These are phyloP conservation scores for Lanmaoa rubissima DNA, from an alignment of 768 basidiomycete species.

Conservation along the genomic window DNA sequence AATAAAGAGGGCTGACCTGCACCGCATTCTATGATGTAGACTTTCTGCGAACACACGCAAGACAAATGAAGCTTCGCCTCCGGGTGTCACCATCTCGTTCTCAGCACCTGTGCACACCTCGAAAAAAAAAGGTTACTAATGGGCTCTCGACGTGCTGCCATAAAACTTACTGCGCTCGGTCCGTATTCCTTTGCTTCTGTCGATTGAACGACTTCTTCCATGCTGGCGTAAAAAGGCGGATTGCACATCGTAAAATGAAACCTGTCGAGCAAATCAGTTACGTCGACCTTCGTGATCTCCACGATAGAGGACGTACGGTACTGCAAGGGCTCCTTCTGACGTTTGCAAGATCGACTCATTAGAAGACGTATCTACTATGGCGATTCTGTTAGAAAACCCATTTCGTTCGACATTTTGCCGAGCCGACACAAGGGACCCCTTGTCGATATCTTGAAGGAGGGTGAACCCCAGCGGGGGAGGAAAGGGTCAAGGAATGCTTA, in stretches of 20 bases:
- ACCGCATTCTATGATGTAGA: conserved; percentile 42
- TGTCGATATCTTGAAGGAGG: conserved; percentile 62
- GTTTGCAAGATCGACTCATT: conserved; percentile 44
- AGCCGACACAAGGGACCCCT: conserved; percentile 55
- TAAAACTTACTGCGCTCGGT: conserved; percentile 64
- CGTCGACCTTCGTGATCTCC: background rate
- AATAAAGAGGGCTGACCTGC: conserved; percentile 44
- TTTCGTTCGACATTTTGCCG: conserved; percentile 58
- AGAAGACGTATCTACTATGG: conserved; percentile 38
- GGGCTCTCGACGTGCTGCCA: background rate
- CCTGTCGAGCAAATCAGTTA: conserved; percentile 26
- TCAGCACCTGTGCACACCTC: conserved; percentile 86
- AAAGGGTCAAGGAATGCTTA: conserved; percentile 19
- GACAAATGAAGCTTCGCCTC: conserved; percentile 85
- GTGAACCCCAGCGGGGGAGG: background rate
- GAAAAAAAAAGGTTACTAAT: background rate
- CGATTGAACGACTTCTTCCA: conserved; percentile 59
- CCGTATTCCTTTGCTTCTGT: conserved; percentile 51
- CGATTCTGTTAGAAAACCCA: conserved; percentile 48
- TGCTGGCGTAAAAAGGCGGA: conserved; percentile 88
- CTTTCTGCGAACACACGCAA: conserved; percentile 77
- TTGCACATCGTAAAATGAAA: conserved; percentile 93
- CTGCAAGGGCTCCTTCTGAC: conserved; percentile 12
- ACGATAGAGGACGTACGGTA: conserved; percentile 3
- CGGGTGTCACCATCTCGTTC: conserved; percentile 85